Percentiles rank a stretch among this genome's conserved stretches.
Evolutionary conservation across 2,329 filamentous ascomycete species (phyloP).

Genomic region (Fusarium sororula): DNA sequence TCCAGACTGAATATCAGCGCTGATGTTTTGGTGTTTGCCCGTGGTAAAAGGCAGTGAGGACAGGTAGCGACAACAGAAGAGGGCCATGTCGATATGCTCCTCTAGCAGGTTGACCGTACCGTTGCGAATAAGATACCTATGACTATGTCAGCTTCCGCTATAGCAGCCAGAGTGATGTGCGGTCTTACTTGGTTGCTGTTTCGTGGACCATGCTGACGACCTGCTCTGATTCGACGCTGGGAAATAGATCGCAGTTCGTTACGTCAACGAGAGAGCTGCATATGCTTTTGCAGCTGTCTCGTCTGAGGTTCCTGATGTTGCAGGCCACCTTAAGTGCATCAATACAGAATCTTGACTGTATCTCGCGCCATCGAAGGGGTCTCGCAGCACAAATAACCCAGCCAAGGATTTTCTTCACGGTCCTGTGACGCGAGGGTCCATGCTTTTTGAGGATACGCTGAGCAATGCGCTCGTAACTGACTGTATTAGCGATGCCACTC

Average conservation of each 20-base stretch:
- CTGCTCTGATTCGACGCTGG: fast-evolving
- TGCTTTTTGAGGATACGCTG: fast-evolving
- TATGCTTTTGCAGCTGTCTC: neutral
- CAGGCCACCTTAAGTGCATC: neutral
- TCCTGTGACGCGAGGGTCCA: fast-evolving
- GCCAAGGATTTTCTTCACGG: neutral
- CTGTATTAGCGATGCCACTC: fast-evolving
- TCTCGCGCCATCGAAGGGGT: neutral
- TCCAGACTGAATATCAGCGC: fast-evolving
- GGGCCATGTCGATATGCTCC: neutral
- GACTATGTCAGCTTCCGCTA: fast-evolving
- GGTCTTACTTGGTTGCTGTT: neutral
- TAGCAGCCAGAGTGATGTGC: too few species aligned
- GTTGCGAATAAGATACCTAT: neutral
- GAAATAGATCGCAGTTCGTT: fast-evolving
- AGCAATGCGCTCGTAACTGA: fast-evolving
- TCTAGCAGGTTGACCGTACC: fast-evolving
- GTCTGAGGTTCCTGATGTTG: too few species aligned
- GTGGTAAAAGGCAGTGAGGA: neutral
- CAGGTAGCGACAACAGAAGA: neutral
- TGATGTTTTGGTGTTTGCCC: fast-evolving
- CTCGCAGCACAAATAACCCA: fast-evolving
- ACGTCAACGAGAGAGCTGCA: neutral
- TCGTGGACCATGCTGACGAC: fast-evolving
- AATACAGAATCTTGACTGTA: neutral